Conservation (phyloP, 2,329 filamentous ascomycete species). For the Coniochaeta sp. region DNA sequence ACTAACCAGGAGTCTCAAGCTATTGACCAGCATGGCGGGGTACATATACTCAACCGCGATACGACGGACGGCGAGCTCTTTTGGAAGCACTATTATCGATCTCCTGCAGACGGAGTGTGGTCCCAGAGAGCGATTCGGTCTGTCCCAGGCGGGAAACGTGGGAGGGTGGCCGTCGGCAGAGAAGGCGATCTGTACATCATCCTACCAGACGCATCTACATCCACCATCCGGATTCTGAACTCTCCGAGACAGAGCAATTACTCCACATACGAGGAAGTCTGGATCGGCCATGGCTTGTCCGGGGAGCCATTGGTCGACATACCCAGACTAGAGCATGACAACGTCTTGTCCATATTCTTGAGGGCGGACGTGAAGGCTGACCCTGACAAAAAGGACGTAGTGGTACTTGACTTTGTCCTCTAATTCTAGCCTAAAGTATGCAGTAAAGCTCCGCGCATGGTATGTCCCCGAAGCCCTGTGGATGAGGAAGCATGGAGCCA, state of each 20-base stretch:
- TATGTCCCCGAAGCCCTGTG: neutral
- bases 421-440: neutral
- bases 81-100: constrained; percentile 33
- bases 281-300: constrained; percentile 24
- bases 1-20: constrained; percentile 44
- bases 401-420: constrained; percentile 28
- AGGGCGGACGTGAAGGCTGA: constrained; percentile 10
- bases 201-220: constrained; percentile 23
- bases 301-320: constrained; percentile 32
- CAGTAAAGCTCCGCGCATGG: neutral
- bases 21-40: constrained; percentile 33
- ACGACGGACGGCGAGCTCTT: constrained; percentile 15
- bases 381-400: constrained; percentile 17
- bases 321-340: constrained; percentile 24
- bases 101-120: constrained; percentile 21
- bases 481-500: neutral
- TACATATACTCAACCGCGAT: constrained; percentile 42
- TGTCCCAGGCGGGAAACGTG: constrained; percentile 24
- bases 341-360: constrained; percentile 27
- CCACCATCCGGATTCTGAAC: constrained; percentile 22
- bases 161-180: constrained; percentile 25
- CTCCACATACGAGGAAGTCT: constrained; percentile 25
- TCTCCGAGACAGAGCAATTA: constrained; percentile 21
- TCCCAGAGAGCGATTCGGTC: constrained; percentile 21
- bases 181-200: constrained; percentile 28